phyloP scores from a whole-genome alignment of 129 eudicot genomes.

The Glebionis coronaria region DNA sequence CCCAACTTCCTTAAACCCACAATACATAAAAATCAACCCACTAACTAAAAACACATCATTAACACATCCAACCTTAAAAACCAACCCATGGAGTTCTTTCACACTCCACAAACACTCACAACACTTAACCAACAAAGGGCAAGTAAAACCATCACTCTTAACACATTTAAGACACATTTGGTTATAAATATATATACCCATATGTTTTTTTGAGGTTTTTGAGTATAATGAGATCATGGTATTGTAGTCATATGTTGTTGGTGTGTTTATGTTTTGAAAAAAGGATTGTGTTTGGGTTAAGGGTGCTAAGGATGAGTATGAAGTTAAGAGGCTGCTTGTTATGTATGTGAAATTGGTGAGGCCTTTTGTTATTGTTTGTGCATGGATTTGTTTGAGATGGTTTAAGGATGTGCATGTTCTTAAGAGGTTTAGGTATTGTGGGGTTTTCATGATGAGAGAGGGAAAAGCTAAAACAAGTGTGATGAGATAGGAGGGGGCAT shows the following conservation, averaged over 20 bases:
- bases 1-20: slow-evolving; percentile 14
- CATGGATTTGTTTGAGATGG: slow-evolving; percentile 41
- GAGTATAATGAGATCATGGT: slow-evolving; percentile 38
- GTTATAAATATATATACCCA: slow-evolving; percentile 31
- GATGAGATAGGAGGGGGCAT: no score
- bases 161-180: slow-evolving; percentile 33
- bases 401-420: slow-evolving; percentile 36
- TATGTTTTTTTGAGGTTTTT: slow-evolving; percentile 31
- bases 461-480: no score
- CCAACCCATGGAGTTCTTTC: slow-evolving; percentile 35
- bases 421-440: slow-evolving; percentile 28
- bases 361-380: slow-evolving; percentile 33
- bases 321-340: slow-evolving; percentile 40
- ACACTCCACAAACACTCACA: slow-evolving; percentile 21
- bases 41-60: slow-evolving; percentile 35
- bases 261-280: slow-evolving; percentile 18
- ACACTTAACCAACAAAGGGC: slow-evolving; percentile 30
- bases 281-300: slow-evolving; percentile 24
- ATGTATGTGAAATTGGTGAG: slow-evolving; percentile 36
- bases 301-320: slow-evolving; percentile 26
- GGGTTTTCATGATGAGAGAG: neutral
- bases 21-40: slow-evolving; percentile 31
- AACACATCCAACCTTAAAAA: slow-evolving; percentile 29
- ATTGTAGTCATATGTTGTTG: slow-evolving; percentile 36
- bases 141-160: slow-evolving; percentile 34